phyloP scores from a whole-genome alignment of 139 green algal species.

The Limnomonas spitsbergensis region DNA sequence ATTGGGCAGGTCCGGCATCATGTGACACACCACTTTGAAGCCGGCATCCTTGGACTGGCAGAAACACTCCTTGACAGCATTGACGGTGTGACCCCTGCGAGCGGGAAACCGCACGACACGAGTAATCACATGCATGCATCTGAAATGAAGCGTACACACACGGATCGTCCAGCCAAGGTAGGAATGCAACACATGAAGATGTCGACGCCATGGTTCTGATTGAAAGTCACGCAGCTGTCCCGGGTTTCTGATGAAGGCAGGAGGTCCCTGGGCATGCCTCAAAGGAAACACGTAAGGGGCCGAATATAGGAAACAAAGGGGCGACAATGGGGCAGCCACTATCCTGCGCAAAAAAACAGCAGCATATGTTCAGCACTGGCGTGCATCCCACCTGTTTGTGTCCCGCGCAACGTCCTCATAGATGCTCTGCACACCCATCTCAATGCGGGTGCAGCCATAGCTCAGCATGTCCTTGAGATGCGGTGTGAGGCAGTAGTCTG shows the following conservation, averaged over 20 bases:
- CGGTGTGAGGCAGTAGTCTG: slow-evolving; percentile 83
- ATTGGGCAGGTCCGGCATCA: slow-evolving; percentile 98
- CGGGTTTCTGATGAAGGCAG: too few relatives aligned
- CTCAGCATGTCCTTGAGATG: slow-evolving; percentile 79
- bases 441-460: slow-evolving; percentile 90
- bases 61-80: slow-evolving; percentile 91
- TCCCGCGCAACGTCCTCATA: slow-evolving; percentile 88
- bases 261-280: too few relatives aligned
- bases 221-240: too few relatives aligned
- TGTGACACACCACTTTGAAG: slow-evolving; percentile 95
- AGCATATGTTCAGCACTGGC: too few relatives aligned
- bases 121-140: neutral
- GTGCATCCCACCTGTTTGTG: slow-evolving; percentile 89
- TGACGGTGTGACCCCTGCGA: slow-evolving; percentile 48
- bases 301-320: too few relatives aligned
- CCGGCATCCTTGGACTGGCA: slow-evolving; percentile 88
- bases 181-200: too few relatives aligned
- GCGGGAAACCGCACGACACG: neutral
- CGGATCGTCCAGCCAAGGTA: too few relatives aligned
- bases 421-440: slow-evolving; percentile 83
- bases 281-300: too few relatives aligned
- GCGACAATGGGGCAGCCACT: too few relatives aligned
- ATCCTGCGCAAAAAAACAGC: too few relatives aligned
- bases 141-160: neutral
- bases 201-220: too few relatives aligned